Evolutionary conservation across 805 yeast species (phyloP), one percentile per base, ranked within the genome.

Genomic region (Starmerella gropengiesseri): DNA sequence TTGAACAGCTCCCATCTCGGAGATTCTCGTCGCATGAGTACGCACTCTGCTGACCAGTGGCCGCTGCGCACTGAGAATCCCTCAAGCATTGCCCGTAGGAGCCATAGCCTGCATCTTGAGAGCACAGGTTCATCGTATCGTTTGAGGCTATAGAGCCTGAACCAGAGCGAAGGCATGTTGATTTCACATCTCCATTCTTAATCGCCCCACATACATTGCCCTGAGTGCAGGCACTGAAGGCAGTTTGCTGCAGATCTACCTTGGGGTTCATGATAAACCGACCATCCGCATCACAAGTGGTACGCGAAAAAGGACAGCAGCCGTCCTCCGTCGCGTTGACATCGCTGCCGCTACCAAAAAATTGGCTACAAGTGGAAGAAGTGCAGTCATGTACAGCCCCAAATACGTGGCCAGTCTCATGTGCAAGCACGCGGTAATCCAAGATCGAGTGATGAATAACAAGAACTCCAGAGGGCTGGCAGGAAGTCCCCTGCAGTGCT

Each of bases 341-440:
- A n/a, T n/a, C n/a, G n/a, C n/a, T n/a, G n/a, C n/a, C n/a, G n/a
- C n/a, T n/a, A n/a, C n/a, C n/a, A n/a, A n/a, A n/a, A n/a, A n/a
- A n/a, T 16, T 23, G 29, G 5, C 55, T 37, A 41, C 68, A 64
- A 5, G 67, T 60, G 14, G 47, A 50, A n/a, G 51, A 33, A 3
- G 60, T 55, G 44, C 68, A 64, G 44, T 64, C 68, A 44, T 64
- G 68, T 14, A 62, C 65, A 7, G 67, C 67, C 7, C 68, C 68
- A 45, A 63, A 64, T 2, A 59, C 52, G 35, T 64, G 68, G 17
- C 67, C 68, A 8, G 60, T 38, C 39, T 64, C 68, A 44, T 64
- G 68, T 1, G 68, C 67, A 12, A 60, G 44, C 11, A 63, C 64
- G 13, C 54, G 48, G 60, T 64, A 60, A 42, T 63, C 66, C 3